Evolutionary conservation across 768 basidiomycete genomes (phyloP), one percentile per base, ranked within the genome.

Genomic region (Boletellus sp.): DNA sequence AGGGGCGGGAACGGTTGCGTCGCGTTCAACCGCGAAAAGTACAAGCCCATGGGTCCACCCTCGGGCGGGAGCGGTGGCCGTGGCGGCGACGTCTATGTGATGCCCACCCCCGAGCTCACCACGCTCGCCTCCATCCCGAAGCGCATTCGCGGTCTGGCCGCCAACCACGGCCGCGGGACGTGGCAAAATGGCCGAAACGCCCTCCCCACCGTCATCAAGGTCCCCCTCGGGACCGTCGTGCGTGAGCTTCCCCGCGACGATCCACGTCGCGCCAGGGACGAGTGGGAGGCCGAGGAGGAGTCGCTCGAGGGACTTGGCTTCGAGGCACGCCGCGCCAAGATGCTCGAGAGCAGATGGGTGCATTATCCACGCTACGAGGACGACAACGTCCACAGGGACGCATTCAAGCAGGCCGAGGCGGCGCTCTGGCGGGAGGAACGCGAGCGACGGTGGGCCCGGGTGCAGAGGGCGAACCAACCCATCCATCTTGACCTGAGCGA

Each of bases 11-110:
- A 91, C 49, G 95, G 95, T 20, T 90, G 93, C 54, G 90, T 87
- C 20, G 94, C 95, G 6, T 96, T 97, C 60, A 87, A 94, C 61
- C 83, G 91, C 50, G 92, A 95, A 70, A 90, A 91, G 63, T 92
- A 79, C 68, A 81, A 81, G 49, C 80, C 86, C 1, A 79, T 82
- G 53, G 91, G 92, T 0, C 92, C 94, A 1, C 93, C 95, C 0
- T 94, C 93, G 10, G 95, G 95, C 1, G 95, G 94, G 1, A 88
- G 89, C 52, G 95, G 95, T 15, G 95, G 94, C 3, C 78, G 78
- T 40, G 95, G 94, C 23, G 93, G 90, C 4, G 84, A 87, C 59
- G 83, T 98, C 28, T 92, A 92, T 64, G 78, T 98, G 57, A 70
- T 83, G 31, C 90, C 95, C 0, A 85, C 87, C 0, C 76, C 86